phyloP scores from a whole-genome alignment of 768 basidiomycete genomes.

The Mycena crocata region DNA sequence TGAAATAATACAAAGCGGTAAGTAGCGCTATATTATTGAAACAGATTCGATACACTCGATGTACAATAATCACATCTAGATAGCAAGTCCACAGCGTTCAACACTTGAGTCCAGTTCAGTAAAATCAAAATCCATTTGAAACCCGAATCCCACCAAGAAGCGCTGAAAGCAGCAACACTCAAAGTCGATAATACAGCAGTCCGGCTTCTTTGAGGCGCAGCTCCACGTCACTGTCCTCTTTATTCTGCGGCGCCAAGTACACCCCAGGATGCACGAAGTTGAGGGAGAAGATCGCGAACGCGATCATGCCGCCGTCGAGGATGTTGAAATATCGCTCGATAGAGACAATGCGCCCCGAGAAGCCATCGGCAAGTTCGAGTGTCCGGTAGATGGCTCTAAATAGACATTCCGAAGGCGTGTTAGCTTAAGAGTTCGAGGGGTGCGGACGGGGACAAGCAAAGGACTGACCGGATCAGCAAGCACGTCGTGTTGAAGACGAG shows the following conservation, averaged over 20 bases:
- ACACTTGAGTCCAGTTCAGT: no score
- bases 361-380: conserved; percentile 26
- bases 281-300: conserved; percentile 20
- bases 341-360: conserved; percentile 26
- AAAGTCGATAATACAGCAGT: conserved; percentile 23
- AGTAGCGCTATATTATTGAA: no score
- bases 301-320: conserved; percentile 26
- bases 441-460: no score
- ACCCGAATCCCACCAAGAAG: neutral
- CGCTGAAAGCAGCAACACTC: neutral
- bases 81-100: no score
- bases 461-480: conserved; percentile 28
- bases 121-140: no score
- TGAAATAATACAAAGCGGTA: no score
- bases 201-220: conserved; percentile 26
- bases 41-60: no score
- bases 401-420: neutral
- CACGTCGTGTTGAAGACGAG: conserved; percentile 30
- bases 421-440: neutral
- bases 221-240: conserved; percentile 21
- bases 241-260: conserved; percentile 3
- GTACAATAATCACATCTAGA: no score
- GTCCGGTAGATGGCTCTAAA: conserved; percentile 26
- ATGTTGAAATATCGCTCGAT: conserved; percentile 24
- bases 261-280: conserved; percentile 27